These are phyloP conservation scores for Aspergillus sclerotioniger DNA, from an alignment of 495 filamentous ascomycete species.

Conservation along the genomic window DNA sequence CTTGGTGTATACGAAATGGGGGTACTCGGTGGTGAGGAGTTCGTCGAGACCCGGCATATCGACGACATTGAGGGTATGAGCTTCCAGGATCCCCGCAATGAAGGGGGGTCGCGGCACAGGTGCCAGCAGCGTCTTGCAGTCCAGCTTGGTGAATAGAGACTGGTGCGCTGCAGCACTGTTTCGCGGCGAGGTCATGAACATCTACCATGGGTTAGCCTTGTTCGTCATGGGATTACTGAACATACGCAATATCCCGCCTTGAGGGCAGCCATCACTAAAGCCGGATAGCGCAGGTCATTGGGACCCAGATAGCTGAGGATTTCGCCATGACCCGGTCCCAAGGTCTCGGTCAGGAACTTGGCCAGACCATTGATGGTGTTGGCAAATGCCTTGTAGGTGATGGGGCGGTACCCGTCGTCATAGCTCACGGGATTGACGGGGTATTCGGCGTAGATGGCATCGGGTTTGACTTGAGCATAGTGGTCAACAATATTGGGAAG, in stretches of 20 bases:
- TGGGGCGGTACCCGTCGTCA: neutral
- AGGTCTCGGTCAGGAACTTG: constrained; percentile 26
- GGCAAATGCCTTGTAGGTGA: neutral
- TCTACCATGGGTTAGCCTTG: constrained; percentile 10
- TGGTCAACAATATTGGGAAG: neutral
- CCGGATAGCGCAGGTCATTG: constrained; percentile 40
- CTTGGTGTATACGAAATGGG: constrained; percentile 28
- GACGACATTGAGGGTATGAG: constrained; percentile 11
- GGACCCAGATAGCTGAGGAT: constrained; percentile 37
- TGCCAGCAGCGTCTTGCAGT: constrained; percentile 27
- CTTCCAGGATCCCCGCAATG: constrained; percentile 19
- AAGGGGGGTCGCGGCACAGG: constrained; percentile 18
- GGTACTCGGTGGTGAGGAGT: constrained; percentile 22
- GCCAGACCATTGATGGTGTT: constrained; percentile 27
- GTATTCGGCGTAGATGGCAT: neutral
- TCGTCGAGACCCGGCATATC: constrained; percentile 28
- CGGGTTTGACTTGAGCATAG: neutral
- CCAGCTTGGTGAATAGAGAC: constrained; percentile 21
- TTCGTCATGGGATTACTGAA: neutral
- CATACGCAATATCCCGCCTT: constrained; percentile 48
- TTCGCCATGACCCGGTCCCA: constrained; percentile 27
- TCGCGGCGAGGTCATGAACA: constrained; percentile 35
- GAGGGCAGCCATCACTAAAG: constrained; percentile 38
- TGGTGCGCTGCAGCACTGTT: constrained; percentile 32
- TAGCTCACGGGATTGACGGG: neutral